Percentiles rank a stretch among this genome's conserved stretches.
Evolutionary conservation across 2,329 filamentous ascomycete genomes (phyloP).

Genomic region (Alternaria gaisen): DNA sequence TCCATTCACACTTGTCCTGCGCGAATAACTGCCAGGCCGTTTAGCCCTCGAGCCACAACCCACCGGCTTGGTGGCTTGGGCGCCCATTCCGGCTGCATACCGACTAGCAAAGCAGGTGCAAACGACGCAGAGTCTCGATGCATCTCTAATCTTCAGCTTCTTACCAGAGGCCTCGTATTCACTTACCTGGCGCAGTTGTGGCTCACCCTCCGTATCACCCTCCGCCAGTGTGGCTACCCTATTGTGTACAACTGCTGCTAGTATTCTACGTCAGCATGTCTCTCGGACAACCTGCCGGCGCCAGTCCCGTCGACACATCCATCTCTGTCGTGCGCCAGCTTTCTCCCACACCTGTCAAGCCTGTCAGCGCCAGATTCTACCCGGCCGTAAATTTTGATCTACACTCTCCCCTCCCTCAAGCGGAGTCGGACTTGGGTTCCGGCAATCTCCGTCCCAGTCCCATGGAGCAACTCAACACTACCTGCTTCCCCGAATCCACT

Average conservation of each 20-base stretch:
- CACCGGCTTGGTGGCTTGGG: constrained; percentile 2
- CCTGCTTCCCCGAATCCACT: constrained; percentile 1
- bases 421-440: background rate
- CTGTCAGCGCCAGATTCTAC: constrained; percentile 1
- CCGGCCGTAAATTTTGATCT: constrained; percentile 2
- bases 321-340: background rate
- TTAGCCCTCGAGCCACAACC: constrained; percentile 5
- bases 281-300: background rate
- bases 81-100: background rate
- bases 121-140: background rate
- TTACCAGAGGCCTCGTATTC: background rate
- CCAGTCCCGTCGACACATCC: background rate
- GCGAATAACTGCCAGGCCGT: constrained; percentile 2
- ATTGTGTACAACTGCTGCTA: background rate
- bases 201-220: background rate
- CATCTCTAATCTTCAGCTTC: background rate
- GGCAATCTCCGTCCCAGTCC: constrained; percentile 7
- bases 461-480: background rate
- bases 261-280: background rate
- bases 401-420: background rate
- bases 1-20: constrained; percentile 2
- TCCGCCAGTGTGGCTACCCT: background rate
- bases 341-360: constrained; percentile 4
- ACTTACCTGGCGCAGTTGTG: background rate
- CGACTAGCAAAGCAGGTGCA: background rate